These are phyloP conservation scores for Thermochaetoides thermophila DNA, from an alignment of 495 filamentous ascomycete species.

Conservation along the genomic window DNA sequence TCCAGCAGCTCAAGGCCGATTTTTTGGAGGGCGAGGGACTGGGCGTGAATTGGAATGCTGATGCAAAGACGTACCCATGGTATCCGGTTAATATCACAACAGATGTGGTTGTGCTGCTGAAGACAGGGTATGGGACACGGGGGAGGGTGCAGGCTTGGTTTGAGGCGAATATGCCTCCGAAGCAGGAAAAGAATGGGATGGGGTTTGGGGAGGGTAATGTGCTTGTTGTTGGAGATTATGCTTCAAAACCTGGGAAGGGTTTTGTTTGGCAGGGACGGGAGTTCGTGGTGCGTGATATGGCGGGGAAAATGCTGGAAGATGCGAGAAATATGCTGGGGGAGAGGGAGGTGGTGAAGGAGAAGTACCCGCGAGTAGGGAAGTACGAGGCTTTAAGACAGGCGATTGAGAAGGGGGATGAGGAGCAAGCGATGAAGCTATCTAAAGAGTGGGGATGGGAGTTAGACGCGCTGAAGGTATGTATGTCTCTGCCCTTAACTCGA, in stretches of 20 bases:
- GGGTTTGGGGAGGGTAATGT: slow-evolving; percentile 26
- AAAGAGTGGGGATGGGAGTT: slow-evolving; percentile 31
- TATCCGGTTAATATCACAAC: slow-evolving; percentile 16
- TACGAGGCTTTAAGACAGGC: slow-evolving; percentile 23
- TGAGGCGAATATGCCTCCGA: slow-evolving; percentile 19
- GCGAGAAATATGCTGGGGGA: no score
- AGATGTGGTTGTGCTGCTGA: slow-evolving; percentile 29
- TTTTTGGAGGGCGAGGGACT: no score
- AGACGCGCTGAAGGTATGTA: slow-evolving; percentile 31
- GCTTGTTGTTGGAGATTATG: slow-evolving; percentile 19
- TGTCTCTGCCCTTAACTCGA: not conserved
- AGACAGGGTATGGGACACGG: slow-evolving; percentile 32
- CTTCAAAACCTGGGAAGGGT: slow-evolving; percentile 15
- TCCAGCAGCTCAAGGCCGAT: slow-evolving; percentile 1
- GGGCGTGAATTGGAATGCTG: no score
- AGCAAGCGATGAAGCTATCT: slow-evolving; percentile 19
- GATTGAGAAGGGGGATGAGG: slow-evolving; percentile 20
- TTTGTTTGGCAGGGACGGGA: not conserved
- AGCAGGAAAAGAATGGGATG: slow-evolving; percentile 18
- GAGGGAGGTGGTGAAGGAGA: no score
- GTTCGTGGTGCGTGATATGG: not conserved
- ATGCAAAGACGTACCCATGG: slow-evolving; percentile 8
- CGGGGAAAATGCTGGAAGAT: no score
- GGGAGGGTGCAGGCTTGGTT: slow-evolving; percentile 22
- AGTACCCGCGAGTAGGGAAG: slow-evolving; percentile 19